Percentiles rank a stretch among this genome's conserved stretches.
Evolutionary conservation across 1,284 basidiomycete genomes (phyloP).

Genomic region (Ganoderma sinense): DNA sequence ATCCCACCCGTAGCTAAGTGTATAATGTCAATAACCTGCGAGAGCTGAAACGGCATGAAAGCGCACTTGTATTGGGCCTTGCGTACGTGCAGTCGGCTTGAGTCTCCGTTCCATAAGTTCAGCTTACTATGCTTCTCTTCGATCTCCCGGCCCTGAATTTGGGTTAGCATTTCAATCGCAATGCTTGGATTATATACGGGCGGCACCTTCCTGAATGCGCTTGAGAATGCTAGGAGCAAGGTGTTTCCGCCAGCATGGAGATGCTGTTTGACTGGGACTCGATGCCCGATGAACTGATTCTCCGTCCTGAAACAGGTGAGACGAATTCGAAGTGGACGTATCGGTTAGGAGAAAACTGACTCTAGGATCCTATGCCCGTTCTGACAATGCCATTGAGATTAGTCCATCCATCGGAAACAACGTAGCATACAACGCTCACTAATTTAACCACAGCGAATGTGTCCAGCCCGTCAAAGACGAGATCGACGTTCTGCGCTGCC

Average conservation of each 20-base stretch:
- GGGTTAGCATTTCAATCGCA: neutral
- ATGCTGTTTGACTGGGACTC: constrained; percentile 61
- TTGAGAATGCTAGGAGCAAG: constrained; percentile 75
- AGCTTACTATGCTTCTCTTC: constrained; percentile 69
- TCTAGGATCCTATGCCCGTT: constrained; percentile 74
- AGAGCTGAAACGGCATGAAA: neutral
- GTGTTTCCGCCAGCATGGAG: constrained; percentile 71
- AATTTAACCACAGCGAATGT: constrained; percentile 79
- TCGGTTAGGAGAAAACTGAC: constrained; percentile 45
- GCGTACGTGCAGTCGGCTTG: constrained; percentile 84
- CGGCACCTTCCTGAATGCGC: constrained; percentile 74
- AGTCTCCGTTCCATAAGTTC: constrained; percentile 87
- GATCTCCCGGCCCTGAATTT: constrained; percentile 63
- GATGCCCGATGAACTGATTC: constrained; percentile 83
- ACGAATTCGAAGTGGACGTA: neutral
- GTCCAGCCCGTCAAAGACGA: constrained; percentile 90
- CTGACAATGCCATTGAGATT: constrained; percentile 43
- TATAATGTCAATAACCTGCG: constrained; percentile 1
- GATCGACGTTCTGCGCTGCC: constrained; percentile 60
- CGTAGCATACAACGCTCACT: constrained; percentile 50
- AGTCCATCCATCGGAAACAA: neutral
- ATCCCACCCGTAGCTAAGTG: constrained; percentile 83
- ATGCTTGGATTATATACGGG: neutral
- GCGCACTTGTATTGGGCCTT: constrained; percentile 90
- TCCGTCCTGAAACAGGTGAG: constrained; percentile 53